Conservation (phyloP, 257 asterid genomes). For the Gynochthodes officinalis region DNA sequence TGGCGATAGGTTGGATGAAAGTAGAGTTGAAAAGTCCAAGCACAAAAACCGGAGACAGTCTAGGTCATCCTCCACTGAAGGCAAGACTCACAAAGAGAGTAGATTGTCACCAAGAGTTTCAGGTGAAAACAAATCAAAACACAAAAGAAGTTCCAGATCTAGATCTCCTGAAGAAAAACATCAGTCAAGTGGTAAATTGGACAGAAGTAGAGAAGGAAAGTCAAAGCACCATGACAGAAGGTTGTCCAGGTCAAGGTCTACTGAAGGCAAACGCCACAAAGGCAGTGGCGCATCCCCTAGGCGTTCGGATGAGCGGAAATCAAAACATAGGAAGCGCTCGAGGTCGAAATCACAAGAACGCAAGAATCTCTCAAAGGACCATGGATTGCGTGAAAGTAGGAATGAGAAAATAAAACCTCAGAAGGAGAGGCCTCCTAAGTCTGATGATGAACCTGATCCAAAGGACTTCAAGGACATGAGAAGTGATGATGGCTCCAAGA, state of each 20-base stretch:
- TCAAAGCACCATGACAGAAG: conserved; percentile 43
- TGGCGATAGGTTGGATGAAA: conserved; percentile 45
- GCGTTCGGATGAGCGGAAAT: conserved; percentile 46
- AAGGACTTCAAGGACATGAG: conserved; percentile 23
- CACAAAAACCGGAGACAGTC: conserved; percentile 45
- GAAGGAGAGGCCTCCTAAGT: conserved; percentile 36
- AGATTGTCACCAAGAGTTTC: conserved; percentile 40
- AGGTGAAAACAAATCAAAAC: conserved; percentile 57
- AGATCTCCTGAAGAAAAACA: conserved; percentile 55
- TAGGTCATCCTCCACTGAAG: conserved; percentile 55
- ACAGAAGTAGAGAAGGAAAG: conserved; percentile 56
- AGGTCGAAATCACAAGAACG: conserved; percentile 55
- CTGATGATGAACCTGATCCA: conserved; percentile 35
- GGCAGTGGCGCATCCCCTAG: conserved; percentile 38
- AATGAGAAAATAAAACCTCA: conserved; percentile 37
- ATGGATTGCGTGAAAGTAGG: conserved; percentile 34
- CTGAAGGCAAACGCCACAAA: conserved; percentile 23
- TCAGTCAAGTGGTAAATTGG: conserved; percentile 40
- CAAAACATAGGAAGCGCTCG: conserved; percentile 52
- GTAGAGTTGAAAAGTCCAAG: conserved; percentile 48
- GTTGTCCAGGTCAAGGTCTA: conserved; percentile 43
- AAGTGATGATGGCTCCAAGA: conserved; percentile 23
- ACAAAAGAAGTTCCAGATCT: conserved; percentile 55
- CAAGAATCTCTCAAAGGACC: conserved; percentile 25
- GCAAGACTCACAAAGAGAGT: conserved; percentile 34